Conservation (phyloP, 768 basidiomycete genomes). For the Amyloporia xantha region DNA sequence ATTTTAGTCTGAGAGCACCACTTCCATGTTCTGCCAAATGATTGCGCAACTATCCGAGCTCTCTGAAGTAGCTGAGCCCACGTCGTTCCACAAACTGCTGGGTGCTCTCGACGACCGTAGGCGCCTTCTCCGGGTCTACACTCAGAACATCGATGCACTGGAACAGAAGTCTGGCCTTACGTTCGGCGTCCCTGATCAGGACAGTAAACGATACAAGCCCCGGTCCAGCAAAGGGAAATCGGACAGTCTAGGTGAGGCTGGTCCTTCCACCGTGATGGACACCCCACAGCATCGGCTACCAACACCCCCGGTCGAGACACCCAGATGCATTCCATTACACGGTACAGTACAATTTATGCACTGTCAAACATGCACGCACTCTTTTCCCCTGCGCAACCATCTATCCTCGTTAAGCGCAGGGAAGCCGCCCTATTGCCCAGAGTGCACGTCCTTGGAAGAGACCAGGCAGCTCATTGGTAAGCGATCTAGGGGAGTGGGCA, state of each 20-base stretch:
- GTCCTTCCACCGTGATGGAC: slow-evolving; percentile 13
- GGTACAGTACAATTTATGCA: slow-evolving; percentile 76
- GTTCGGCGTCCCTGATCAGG: slow-evolving; percentile 74
- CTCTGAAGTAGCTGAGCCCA: slow-evolving; percentile 67
- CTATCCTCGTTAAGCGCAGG: slow-evolving; percentile 55
- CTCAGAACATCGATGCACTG: slow-evolving; percentile 90
- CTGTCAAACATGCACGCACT: slow-evolving; percentile 75
- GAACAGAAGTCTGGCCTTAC: slow-evolving; percentile 83
- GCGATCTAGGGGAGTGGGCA: slow-evolving; percentile 72
- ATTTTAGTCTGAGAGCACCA: slow-evolving; percentile 75
- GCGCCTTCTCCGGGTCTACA: slow-evolving; percentile 78
- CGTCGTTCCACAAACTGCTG: slow-evolving; percentile 73
- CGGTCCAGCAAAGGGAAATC: slow-evolving; percentile 34
- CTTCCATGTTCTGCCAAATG: slow-evolving; percentile 81
- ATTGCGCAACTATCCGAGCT: slow-evolving; percentile 75
- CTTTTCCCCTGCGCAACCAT: slow-evolving; percentile 58
- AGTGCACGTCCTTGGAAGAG: slow-evolving; percentile 63
- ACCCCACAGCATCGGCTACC: slow-evolving; percentile 30
- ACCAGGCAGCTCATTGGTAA: slow-evolving; percentile 72
- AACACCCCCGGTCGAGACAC: slow-evolving; percentile 51
- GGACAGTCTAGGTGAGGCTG: slow-evolving; percentile 8
- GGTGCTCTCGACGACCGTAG: slow-evolving; percentile 70
- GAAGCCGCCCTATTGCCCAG: slow-evolving; percentile 68
- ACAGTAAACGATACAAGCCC: slow-evolving; percentile 47
- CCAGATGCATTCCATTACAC: slow-evolving; percentile 85